Evolutionary conservation across 2,329 filamentous ascomycete genomes (phyloP), one percentile per base, ranked within the genome.

Genomic region (Didymella glomerata): DNA sequence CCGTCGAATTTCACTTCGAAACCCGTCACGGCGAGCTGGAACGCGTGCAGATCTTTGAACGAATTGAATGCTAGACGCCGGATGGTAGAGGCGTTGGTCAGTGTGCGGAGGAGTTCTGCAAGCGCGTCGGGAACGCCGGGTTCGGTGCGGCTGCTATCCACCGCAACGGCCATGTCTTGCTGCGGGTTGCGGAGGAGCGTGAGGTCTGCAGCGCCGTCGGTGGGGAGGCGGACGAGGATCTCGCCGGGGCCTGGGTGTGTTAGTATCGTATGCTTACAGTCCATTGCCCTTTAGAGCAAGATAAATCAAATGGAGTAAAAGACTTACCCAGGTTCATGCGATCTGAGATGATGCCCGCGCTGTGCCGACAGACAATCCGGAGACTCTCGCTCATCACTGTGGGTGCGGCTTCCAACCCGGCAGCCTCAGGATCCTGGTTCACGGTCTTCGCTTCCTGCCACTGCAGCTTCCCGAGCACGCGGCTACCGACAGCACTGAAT

Each of bases 21-120:
- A 0, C 93, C 92, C 0, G 92, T 96, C 55, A 96, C 80, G 2
- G 91, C 90, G 48, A 83, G 82, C 74, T 97, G 86, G 76, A 97
- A 96, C 8, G 82, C 80, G 73, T 97, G 93, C 11, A 97, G 81
- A 66, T 93, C 81, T 42, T 72, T 68, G 48, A 75, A 73, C 4
- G 76, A 73, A 46, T 75, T 75, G 60, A 80, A 83, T 1, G 75
- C 77, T 41, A 91, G 88, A 2, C 86, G 89, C 27, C 93, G 88
- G 51, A 93, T 85, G 0, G 91, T 92, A 44, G 85, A 84, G 24
- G 83, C 83, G 68, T 63, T 83, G 76, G 74, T 90, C 48, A 78
- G 75, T 62, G 73, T 82, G 50, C 88, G 85, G 34, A 93, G 76
- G 3, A 89, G 84, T n/a, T 88, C 84, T 1, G 83, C 77, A 57